Evolutionary conservation across 169 alveolate species (phyloP).

Genomic region (Babesia bigemina): DNA sequence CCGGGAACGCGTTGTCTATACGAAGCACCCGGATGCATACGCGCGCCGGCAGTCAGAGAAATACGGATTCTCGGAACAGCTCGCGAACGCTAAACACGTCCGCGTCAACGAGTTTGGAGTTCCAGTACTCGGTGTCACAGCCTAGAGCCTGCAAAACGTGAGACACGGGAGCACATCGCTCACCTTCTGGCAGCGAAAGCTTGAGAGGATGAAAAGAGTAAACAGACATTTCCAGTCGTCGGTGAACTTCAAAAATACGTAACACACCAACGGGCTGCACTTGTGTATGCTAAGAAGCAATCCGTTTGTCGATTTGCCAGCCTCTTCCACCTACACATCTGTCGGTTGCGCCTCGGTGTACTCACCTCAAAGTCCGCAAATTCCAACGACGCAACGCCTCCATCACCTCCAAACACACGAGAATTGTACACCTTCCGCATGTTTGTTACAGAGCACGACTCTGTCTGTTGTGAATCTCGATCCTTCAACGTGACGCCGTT

Average conservation of each 20-base stretch:
- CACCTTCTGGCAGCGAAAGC: slow-evolving; percentile 51
- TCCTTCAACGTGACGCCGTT: neutral
- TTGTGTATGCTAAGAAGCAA: slow-evolving; percentile 43
- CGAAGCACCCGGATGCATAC: slow-evolving; percentile 38
- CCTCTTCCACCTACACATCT: slow-evolving; percentile 47
- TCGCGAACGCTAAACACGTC: slow-evolving; percentile 23
- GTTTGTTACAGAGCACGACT: neutral
- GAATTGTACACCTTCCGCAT: slow-evolving; percentile 23
- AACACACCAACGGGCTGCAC: slow-evolving; percentile 7
- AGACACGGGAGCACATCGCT: neutral
- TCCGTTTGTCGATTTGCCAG: slow-evolving; percentile 14
- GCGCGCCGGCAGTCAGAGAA: slow-evolving; percentile 13
- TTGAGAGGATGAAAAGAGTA: slow-evolving; percentile 13
- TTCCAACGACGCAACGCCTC: neutral
- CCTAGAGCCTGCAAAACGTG: slow-evolving; percentile 16
- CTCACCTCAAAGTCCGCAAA: slow-evolving; percentile 50
- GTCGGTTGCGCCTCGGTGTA: neutral
- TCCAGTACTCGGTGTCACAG: slow-evolving; percentile 3
- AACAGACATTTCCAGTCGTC: slow-evolving; percentile 26
- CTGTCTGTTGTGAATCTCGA: neutral
- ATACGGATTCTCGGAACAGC: slow-evolving; percentile 3
- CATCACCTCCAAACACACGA: slow-evolving; percentile 8
- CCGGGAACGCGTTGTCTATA: neutral
- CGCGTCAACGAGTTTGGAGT: neutral
- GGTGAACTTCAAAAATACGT: slow-evolving; percentile 31